phyloP scores from a whole-genome alignment of 2,329 filamentous ascomycete genomes.

The Curvularia spicifera region DNA sequence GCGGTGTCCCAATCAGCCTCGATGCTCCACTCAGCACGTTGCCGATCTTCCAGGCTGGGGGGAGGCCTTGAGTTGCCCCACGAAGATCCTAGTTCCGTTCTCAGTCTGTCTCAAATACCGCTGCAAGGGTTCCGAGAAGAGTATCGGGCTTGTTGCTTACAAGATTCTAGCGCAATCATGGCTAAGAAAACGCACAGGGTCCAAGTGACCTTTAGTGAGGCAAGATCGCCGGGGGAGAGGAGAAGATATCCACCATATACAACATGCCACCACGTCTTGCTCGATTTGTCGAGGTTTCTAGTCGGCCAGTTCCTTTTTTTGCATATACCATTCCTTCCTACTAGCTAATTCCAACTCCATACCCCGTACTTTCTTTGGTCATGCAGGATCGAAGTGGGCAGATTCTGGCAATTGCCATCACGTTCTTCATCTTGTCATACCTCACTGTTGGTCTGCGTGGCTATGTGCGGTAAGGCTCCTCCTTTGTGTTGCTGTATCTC shows the following conservation, averaged over 20 bases:
- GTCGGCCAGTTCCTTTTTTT: conserved; percentile 5
- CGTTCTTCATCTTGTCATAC: conserved; percentile 49
- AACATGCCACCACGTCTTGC: conserved; percentile 15
- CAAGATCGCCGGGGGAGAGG: conserved; percentile 15
- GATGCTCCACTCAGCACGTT: conserved; percentile 15
- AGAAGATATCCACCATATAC: conserved; percentile 10
- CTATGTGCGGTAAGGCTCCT: conserved; percentile 43
- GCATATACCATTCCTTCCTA: conserved; percentile 3
- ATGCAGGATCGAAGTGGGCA: conserved; percentile 39
- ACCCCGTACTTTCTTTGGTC: conserved; percentile 1
- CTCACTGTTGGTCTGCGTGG: conserved; percentile 48
- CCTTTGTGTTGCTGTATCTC: background rate
- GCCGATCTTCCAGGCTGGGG: conserved; percentile 15
- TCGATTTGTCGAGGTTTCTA: conserved; percentile 1
- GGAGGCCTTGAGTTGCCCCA: conserved; percentile 12
- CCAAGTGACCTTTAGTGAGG: conserved; percentile 17
- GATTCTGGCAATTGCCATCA: conserved; percentile 40
- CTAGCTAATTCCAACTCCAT: conserved; percentile 1
- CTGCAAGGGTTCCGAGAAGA: conserved; percentile 14
- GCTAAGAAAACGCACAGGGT: conserved; percentile 7
- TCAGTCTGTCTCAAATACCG: conserved; percentile 15
- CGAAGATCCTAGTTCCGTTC: conserved; percentile 15
- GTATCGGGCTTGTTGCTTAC: conserved; percentile 18
- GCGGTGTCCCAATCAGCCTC: conserved; percentile 1
- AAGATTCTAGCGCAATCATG: conserved; percentile 18